Evolutionary conservation across 345 rosid species (phyloP).

Genomic region (Citrus unshiu): DNA sequence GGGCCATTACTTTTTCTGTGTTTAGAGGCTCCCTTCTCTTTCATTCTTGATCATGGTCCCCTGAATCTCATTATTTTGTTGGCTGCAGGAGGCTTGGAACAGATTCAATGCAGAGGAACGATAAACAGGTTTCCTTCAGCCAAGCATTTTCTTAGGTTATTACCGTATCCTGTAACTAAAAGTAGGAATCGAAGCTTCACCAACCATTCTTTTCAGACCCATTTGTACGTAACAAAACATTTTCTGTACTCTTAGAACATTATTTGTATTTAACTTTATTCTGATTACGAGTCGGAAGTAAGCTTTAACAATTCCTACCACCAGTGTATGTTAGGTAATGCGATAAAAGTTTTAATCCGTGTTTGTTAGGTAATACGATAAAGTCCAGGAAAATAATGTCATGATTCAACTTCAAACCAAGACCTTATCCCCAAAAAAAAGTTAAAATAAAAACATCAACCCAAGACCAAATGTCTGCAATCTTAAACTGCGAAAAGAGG

Average conservation of each 20-base stretch:
- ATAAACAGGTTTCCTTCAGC: neutral
- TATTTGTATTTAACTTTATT: neutral
- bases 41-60: neutral
- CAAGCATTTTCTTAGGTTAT: neutral
- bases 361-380: too few species aligned
- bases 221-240: neutral
- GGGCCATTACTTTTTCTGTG: neutral
- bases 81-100: conserved; percentile 70
- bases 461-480: neutral
- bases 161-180: neutral
- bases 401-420: neutral
- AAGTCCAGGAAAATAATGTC: neutral
- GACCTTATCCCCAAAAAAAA: too few species aligned
- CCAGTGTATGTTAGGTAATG: neutral
- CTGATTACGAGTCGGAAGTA: neutral
- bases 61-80: neutral
- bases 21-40: neutral
- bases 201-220: neutral
- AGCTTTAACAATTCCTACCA: neutral
- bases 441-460: too few species aligned
- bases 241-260: neutral
- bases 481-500: neutral
- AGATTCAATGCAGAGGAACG: conserved; percentile 59
- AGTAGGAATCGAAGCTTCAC: neutral
- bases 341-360: too few species aligned